Evolutionary conservation across 495 filamentous ascomycete genomes (phyloP), one percentile per base, ranked within the genome.

Genomic region (Usnea hakonensis): DNA sequence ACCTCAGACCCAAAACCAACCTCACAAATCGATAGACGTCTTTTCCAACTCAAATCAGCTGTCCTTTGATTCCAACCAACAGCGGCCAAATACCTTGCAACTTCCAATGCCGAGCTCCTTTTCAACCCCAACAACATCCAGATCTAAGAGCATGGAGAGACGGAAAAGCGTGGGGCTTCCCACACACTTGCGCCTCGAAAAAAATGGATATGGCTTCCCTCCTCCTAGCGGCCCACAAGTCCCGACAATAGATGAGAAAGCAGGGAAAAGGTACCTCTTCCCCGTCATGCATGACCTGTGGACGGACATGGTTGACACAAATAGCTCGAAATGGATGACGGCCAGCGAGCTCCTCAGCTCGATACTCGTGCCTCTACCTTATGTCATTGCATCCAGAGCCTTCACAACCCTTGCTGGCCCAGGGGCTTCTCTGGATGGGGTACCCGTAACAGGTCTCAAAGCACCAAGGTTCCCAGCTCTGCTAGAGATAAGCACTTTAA

Each of bases 321-420:
- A 33, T 26, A 58, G 55, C 38, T 69, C 71, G 16, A 65, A 61
- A 55, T 72, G 64, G 65, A 64, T 71, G 16, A 69, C 68, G 43
- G n/a, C 65, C 14, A 62, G 62, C 17, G 74, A 76, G 64, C 36
- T 66, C 21, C 60, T 73, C 59, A 69, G 65, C 26, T 73, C 74
- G n/a, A 61, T 75, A 32, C 64, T 76, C 16, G 61, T 75, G 30
- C 67, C 71, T 21, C 64, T 76, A 17, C 72, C 73, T 11, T 74
- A 63, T 52, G 61, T 70, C 28, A 60, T 72, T 36, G 50, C 59
- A 9, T 55, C 59, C 10, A 26, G 54, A 21, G 50, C 59, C 17
- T 53, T 61, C 37, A 53, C 6, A 40, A 38, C 46, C 3, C 37
- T 61, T 36, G 21, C 55, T 16, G 36, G 48, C 11, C 10, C 37